Evolutionary conservation across 495 filamentous ascomycete species (phyloP), one percentile per base, ranked within the genome.

Genomic region (Cenococcum geophilum): DNA sequence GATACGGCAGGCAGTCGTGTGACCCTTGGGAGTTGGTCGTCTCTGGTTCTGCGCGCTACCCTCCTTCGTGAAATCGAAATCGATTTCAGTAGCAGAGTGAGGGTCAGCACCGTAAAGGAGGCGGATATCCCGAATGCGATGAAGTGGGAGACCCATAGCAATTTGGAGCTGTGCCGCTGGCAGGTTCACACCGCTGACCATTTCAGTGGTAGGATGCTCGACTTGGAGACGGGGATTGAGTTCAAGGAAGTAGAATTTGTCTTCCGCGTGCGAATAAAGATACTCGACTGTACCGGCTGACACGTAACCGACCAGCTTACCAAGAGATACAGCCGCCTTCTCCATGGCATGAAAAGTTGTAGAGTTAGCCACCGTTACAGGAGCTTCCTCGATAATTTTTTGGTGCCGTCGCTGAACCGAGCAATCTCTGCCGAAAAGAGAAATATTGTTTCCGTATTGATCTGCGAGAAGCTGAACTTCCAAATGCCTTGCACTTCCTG

Each of bases 391-490:
- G 65, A 99, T 99, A 74, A 99, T 99, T 80, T 99, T 99, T 76
- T 99, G 93, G 78, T 99, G 93, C 77, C 93, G 83, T 75, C 93
- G 87, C 77, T 99, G 93, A 1, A 99, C 93, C 63, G 93, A 99
- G 75, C 93, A 99, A 78, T 99, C 93, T 86, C 93, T 85, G 65
- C 93, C 93, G 68, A 97, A 97, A 22, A 99, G 82, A 4, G 93
- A 99, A 70, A 99, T 96, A 75, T 97, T 97, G 82, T 99, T 97
- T 60, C 95, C 95, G 74, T 99, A 99, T 81, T 99, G 89, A 78
- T 99, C 93, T 55, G 93, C 93, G 40, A 99, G 79, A 68, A 99
- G 77, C 76, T 99, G 93, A 45, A 99, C 93, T 75, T 99, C 93
- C 78, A 99, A 79, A 82, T 99, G 93, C 53, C 93, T 80, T 47